These are phyloP conservation scores for Russula emetica DNA, from an alignment of 768 basidiomycete species.

Conservation along the genomic window DNA sequence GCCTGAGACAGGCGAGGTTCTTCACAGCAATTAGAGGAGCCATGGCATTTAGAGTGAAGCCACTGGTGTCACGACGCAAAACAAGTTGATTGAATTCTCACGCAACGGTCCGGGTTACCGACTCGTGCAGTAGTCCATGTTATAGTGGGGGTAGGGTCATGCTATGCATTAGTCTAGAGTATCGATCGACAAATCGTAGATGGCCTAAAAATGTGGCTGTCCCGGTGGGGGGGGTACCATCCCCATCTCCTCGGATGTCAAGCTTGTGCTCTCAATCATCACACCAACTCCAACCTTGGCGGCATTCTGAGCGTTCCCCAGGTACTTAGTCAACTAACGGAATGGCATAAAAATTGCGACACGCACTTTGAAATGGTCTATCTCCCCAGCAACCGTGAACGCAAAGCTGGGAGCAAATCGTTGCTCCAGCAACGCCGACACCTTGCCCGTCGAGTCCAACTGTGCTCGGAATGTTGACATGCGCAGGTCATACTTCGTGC, in stretches of 20 bases:
- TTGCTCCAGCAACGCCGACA: constrained; percentile 92
- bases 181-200: constrained; percentile 21
- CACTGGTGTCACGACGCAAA: background rate
- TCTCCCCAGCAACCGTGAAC: constrained; percentile 92
- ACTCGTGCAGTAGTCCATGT: background rate
- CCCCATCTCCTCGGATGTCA: constrained; percentile 81
- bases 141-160: background rate
- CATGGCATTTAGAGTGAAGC: background rate
- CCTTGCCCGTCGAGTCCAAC: constrained; percentile 91
- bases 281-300: constrained; percentile 96
- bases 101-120: constrained; percentile 15
- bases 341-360: background rate
- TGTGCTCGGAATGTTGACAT: constrained; percentile 93
- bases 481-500: constrained; percentile 95
- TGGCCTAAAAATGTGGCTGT: constrained; percentile 25
- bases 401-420: constrained; percentile 93
- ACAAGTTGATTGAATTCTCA: constrained; percentile 8
- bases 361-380: constrained; percentile 94
- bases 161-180: constrained; percentile 29
- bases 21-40: constrained; percentile 47
- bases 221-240: constrained; percentile 34
- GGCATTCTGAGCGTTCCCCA: constrained; percentile 55
- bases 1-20: constrained; percentile 47
- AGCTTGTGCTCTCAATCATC: constrained; percentile 85
- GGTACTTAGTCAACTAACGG: constrained; percentile 1